Percentiles rank a stretch among this genome's conserved stretches.
Evolutionary conservation across 176 grass and related monocot genomes (phyloP).

Genomic region (Zoysia japonica): DNA sequence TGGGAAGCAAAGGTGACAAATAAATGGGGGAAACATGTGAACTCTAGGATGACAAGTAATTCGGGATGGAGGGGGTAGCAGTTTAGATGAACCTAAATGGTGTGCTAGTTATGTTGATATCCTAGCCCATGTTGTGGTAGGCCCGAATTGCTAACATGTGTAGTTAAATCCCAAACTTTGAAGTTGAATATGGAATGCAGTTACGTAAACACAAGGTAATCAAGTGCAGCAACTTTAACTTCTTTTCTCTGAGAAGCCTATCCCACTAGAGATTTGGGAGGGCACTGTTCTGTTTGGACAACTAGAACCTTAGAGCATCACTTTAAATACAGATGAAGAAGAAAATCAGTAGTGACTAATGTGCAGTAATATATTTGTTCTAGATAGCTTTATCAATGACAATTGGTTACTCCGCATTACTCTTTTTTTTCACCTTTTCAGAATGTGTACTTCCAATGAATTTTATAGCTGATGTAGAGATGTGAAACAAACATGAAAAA

Average conservation of each 20-base stretch:
- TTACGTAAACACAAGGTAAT: conserved; percentile 15
- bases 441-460: neutral
- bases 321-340: neutral
- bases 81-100: conserved; percentile 33
- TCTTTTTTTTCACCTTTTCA: conserved; percentile 15
- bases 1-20: too few species aligned
- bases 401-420: neutral
- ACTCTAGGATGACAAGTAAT: too few species aligned
- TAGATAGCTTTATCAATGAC: neutral
- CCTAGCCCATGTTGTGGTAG: neutral
- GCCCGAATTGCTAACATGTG: neutral
- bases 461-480: conserved; percentile 16
- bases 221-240: conserved; percentile 21
- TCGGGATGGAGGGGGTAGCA: too few species aligned
- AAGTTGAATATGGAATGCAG: conserved; percentile 21
- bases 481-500: neutral
- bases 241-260: conserved; percentile 28
- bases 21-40: too few species aligned
- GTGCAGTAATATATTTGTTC: conserved; percentile 26
- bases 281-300: conserved; percentile 13
- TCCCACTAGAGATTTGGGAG: conserved; percentile 17
- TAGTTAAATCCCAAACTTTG: conserved; percentile 25
- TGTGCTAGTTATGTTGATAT: neutral
- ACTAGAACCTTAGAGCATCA: conserved; percentile 20
- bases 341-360: neutral